Evolutionary conservation across 2,329 filamentous ascomycete genomes (phyloP).

Genomic region (Rhinocladiella mackenziei): DNA sequence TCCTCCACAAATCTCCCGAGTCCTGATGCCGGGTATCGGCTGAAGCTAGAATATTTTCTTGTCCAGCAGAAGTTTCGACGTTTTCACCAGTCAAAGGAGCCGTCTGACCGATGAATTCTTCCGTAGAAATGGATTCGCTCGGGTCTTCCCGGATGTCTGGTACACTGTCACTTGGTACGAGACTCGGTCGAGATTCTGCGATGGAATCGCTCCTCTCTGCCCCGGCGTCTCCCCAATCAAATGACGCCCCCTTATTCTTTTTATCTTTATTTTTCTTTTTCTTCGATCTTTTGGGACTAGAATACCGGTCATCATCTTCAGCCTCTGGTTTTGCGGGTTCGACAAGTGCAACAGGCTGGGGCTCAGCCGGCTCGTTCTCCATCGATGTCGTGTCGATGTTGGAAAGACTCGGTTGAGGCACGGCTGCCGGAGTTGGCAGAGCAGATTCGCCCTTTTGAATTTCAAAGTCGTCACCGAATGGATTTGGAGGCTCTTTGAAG

Average conservation of each 20-base stretch:
- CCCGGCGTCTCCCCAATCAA: conserved; percentile 7
- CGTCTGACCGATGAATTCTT: too few relatives aligned
- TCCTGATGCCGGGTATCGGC: conserved; percentile 2
- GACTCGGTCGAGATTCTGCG: too few relatives aligned
- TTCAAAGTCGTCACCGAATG: conserved; percentile 23
- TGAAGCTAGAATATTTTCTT: not conserved
- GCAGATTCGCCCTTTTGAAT: not conserved
- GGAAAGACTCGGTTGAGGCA: not conserved
- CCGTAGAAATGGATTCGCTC: too few relatives aligned
- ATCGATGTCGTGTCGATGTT: not conserved
- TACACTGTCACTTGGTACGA: too few relatives aligned
- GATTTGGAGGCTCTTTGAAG: conserved; percentile 8
- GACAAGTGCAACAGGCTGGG: not conserved
- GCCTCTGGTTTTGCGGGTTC: not conserved
- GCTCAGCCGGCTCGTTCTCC: not conserved
- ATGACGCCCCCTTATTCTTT: conserved; percentile 15
- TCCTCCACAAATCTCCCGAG: conserved; percentile 8
- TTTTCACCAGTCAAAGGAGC: too few relatives aligned
- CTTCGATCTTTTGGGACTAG: conserved; percentile 2
- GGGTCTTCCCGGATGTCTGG: too few relatives aligned
- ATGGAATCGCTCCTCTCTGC: too few relatives aligned
- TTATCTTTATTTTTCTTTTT: conserved; percentile 25
- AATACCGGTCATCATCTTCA: conserved; percentile 9
- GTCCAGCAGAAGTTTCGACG: too few relatives aligned
- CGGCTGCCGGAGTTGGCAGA: not conserved